A percentile compares a stretch with the other conserved stretches of the same genome.
phyloP scores from a whole-genome alignment of 2,329 filamentous ascomycete species.

The Chrysosphaeria jannelii region DNA sequence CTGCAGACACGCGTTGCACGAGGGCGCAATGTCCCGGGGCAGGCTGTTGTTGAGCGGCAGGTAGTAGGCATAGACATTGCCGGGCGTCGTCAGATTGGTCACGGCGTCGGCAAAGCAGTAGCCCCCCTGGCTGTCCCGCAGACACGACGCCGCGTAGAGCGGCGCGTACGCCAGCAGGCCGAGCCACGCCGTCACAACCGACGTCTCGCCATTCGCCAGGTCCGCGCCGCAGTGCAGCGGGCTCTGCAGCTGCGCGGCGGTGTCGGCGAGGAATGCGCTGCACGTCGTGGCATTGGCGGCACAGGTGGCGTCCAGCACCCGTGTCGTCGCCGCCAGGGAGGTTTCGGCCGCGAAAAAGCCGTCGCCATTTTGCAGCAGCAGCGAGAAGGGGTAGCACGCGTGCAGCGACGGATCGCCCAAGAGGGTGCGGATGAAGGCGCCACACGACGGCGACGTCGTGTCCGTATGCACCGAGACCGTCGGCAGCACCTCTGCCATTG shows the following conservation, averaged over 20 bases:
- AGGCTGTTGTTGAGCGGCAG: constrained; percentile 49
- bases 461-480: too few relatives aligned
- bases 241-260: constrained; percentile 33
- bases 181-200: constrained; percentile 43
- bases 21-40: constrained; percentile 34
- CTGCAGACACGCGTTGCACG: constrained; percentile 46
- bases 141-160: constrained; percentile 54
- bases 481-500: too few relatives aligned
- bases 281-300: constrained; percentile 34
- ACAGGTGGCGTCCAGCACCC: constrained; percentile 55
- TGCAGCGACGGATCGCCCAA: constrained; percentile 35
- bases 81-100: constrained; percentile 38
- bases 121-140: constrained; percentile 32
- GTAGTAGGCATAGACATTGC: constrained; percentile 59
- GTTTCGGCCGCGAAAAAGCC: constrained; percentile 58
- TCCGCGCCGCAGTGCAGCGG: constrained; percentile 41
- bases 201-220: constrained; percentile 30
- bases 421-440: constrained; percentile 37
- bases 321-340: constrained; percentile 40
- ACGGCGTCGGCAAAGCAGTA: constrained; percentile 70
- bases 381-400: constrained; percentile 53
- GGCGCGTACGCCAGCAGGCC: constrained; percentile 51
- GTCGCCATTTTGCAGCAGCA: constrained; percentile 47
- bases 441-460: too few relatives aligned
- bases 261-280: constrained; percentile 26